Evolutionary conservation across 1,284 basidiomycete genomes (phyloP).

Genomic region (Apiotrichum domesticum): DNA sequence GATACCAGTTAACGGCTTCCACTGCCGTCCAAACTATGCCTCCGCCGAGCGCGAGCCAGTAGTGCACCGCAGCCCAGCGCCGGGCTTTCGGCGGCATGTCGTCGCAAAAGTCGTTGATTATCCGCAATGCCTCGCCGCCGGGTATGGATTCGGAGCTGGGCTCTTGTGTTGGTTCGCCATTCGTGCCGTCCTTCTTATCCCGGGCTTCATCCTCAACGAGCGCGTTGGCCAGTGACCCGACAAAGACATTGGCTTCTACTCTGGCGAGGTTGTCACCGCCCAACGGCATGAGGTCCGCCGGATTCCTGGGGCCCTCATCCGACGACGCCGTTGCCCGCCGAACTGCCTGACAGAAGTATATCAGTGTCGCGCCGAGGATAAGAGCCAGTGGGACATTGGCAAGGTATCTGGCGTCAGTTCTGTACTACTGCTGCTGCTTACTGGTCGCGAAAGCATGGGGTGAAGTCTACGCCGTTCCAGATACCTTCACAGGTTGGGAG

Average conservation of each 20-base stretch:
- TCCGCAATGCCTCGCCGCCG: constrained; percentile 23
- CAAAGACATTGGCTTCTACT: constrained; percentile 38
- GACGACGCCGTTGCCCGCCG: too few species aligned
- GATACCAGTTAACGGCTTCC: constrained; percentile 15
- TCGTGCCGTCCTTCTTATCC: background rate
- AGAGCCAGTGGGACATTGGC: constrained; percentile 34
- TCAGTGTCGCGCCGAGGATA: constrained; percentile 22
- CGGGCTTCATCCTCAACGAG: background rate
- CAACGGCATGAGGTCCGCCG: constrained; percentile 24
- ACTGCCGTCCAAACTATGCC: constrained; percentile 23
- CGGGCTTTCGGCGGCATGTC: constrained; percentile 7
- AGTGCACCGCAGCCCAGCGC: constrained; percentile 22
- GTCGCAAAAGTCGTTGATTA: constrained; percentile 28
- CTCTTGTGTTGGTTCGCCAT: background rate
- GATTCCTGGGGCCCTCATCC: too few species aligned
- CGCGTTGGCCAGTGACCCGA: constrained; percentile 25
- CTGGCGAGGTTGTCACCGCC: constrained; percentile 27
- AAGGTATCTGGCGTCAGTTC: constrained; percentile 25
- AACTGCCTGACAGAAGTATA: background rate
- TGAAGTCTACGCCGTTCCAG: constrained; percentile 49
- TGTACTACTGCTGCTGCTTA: constrained; percentile 18
- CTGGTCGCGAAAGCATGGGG: constrained; percentile 40
- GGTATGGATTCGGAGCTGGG: constrained; percentile 1
- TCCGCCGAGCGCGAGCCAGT: constrained; percentile 23
- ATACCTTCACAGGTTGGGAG: constrained; percentile 7